Base-by-base conservation (phyloP, 305 asterid genomes). In the Stenogyne calaminthoides region DNA sequence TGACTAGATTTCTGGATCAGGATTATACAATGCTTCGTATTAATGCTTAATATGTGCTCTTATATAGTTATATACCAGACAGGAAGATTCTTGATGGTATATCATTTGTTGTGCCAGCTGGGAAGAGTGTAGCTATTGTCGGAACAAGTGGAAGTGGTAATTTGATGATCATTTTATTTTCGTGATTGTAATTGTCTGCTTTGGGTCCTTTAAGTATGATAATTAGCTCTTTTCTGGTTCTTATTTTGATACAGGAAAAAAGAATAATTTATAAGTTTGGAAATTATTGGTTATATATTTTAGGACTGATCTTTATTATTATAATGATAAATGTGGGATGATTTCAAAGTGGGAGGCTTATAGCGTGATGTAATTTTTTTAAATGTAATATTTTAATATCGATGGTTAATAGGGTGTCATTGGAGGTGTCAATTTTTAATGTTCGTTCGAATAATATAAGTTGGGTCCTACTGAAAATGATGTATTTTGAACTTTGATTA, bases 91-190 rank as follows among this genome's bases (percentile, higher is more conserved):
- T 95, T 67, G 89, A 95, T 76, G 99, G 97, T 58, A 80, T 91
- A 74, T 92, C 98, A 64, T 95, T 95, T 78, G 80, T 72, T 71
- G 96, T 95, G 71, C 98, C 99, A 64, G 96, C 99, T 77, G 99
- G 99, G 51, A 92, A 87, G 83, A 95, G 99, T 82, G 97, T 95
- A 39, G 98, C 99, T 88, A 92, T 95, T 70, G 99, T 95, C 72
- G 99, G 99, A 78, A 92, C 99, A 58, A 95, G 99, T 84, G 99
- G 99, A 71, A 92, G 98, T 76, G 99, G 99, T 95, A 87, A 86
- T 70, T 60, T 25, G 9, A n/a, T n/a, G n/a, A 49, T 79, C 22
- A 19, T 68, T 64, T 37, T 36, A 47, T 60, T 81, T 51, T 69
- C 20, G 77, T 57, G 56, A 66, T 34, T 56, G 44, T 56, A 40